Evolutionary conservation across 306 rosid genomes (phyloP), one percentile per base, ranked within the genome.

Genomic region (Cicer bijugum): DNA sequence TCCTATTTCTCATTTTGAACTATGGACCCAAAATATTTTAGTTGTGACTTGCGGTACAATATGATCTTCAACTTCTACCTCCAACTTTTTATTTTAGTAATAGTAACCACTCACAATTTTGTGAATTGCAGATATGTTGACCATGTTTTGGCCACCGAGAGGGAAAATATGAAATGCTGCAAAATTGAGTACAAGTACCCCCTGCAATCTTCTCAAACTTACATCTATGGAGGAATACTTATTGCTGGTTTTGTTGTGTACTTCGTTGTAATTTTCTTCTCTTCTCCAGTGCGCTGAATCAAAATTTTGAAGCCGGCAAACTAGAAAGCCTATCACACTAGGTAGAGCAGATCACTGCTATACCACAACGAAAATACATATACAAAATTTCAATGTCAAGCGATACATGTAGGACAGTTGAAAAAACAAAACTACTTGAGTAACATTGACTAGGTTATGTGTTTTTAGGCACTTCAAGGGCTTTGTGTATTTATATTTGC

Each of bases 201-300:
- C 0, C 88, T 81, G 77, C 93, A 88, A 65, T 75, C 96, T 46
- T 88, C 96, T 78, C 96, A 91, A 82, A 85, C 94, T 62, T 89
- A 85, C 83, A 83, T 89, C 77, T 94, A 89, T 42, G 99, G 96
- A 12, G 99, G 92, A 64, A 91, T 91, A 74, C 93, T 94, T 43
- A 66, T 91, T 35, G 99, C 99, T 44, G 99, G 99, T 40, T 94
- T 88, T 45, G n/a, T 89, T 51, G 97, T 91, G 46, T 94, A 94
- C 86, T 94, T 94, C 51, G 76, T 88, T 68, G 97, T 94, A 74
- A 94, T 94, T 75, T 94, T 84, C 85, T 94, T 91, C 76, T 88
- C 99, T 33, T 70, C 86, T 42, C 97, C 96, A 5, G 96, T 87
- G 58, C 99, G 91, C 75, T 90, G 86, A 94, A 65, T 20, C 43